Conservation (phyloP, 2,329 filamentous ascomycete genomes). For the Nemania diffusa region DNA sequence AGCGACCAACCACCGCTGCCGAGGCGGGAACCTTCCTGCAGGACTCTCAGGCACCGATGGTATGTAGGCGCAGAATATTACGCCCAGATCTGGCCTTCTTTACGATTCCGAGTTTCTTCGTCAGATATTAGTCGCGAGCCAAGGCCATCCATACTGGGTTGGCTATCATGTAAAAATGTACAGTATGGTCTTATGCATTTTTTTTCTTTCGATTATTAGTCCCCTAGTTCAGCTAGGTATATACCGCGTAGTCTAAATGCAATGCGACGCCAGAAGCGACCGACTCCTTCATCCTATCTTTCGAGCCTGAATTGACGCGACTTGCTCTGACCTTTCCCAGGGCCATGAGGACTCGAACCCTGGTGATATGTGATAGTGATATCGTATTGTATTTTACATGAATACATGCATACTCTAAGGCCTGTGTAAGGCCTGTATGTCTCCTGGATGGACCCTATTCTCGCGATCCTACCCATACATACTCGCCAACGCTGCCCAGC, state of each 20-base stretch:
- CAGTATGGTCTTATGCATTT: conserved; percentile 7
- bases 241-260: neutral
- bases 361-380: neutral
- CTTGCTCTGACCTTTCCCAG: neutral
- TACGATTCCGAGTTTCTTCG: conserved; percentile 8
- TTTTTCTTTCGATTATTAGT: conserved; percentile 1
- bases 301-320: neutral
- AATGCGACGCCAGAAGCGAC: neutral
- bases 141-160: conserved; percentile 2
- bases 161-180: neutral
- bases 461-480: neutral
- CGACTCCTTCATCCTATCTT: neutral
- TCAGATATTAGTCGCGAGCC: neutral
- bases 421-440: neutral
- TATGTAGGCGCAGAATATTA: neutral
- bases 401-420: conserved; percentile 5
- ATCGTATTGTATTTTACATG: conserved; percentile 15
- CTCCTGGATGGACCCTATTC: neutral
- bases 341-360: neutral
- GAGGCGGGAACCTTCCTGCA: conserved; percentile 2
- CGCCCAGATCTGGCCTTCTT: neutral
- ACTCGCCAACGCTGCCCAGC: neutral
- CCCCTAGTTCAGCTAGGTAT: neutral
- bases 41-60: neutral
- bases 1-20: conserved; percentile 5